These are phyloP conservation scores for Cutaneotrichosporon spelunceum DNA, from an alignment of 1,284 basidiomycete genomes.

Conservation along the genomic window DNA sequence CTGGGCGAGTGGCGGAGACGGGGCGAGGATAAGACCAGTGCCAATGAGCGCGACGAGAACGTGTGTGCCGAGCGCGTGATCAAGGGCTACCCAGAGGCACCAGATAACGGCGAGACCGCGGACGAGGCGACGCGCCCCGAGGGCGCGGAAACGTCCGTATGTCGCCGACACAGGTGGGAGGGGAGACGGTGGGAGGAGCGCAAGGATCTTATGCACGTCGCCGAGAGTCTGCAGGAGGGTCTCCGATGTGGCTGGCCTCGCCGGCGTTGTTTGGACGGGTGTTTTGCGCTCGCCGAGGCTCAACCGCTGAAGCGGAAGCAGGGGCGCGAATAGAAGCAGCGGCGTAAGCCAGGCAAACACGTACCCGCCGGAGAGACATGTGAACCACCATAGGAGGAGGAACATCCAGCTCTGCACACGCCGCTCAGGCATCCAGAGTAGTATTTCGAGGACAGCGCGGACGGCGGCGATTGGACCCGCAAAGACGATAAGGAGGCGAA, in stretches of 20 bases:
- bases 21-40: slow-evolving; percentile 42
- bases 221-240: slow-evolving; percentile 54
- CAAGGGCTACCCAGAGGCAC: slow-evolving; percentile 44
- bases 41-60: slow-evolving; percentile 44
- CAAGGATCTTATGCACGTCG: slow-evolving; percentile 49
- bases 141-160: slow-evolving; percentile 40
- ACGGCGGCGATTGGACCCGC: slow-evolving; percentile 58
- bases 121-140: slow-evolving; percentile 34
- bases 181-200: slow-evolving; percentile 44
- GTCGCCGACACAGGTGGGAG: slow-evolving; percentile 24
- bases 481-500: slow-evolving; percentile 50
- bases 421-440: slow-evolving; percentile 61
- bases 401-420: slow-evolving; percentile 68
- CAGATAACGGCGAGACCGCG: slow-evolving; percentile 47
- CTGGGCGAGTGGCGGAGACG: slow-evolving; percentile 46
- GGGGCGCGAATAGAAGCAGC: slow-evolving; percentile 37
- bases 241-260: slow-evolving; percentile 60
- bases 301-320: slow-evolving; percentile 39
- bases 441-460: slow-evolving; percentile 58
- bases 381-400: slow-evolving; percentile 69
- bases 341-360: slow-evolving; percentile 56
- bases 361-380: slow-evolving; percentile 63
- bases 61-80: slow-evolving; percentile 35
- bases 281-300: slow-evolving; percentile 48
- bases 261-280: slow-evolving; percentile 13